Base-by-base conservation (phyloP, 148 eudicot species). In the Rhododendron vialii region DNA sequence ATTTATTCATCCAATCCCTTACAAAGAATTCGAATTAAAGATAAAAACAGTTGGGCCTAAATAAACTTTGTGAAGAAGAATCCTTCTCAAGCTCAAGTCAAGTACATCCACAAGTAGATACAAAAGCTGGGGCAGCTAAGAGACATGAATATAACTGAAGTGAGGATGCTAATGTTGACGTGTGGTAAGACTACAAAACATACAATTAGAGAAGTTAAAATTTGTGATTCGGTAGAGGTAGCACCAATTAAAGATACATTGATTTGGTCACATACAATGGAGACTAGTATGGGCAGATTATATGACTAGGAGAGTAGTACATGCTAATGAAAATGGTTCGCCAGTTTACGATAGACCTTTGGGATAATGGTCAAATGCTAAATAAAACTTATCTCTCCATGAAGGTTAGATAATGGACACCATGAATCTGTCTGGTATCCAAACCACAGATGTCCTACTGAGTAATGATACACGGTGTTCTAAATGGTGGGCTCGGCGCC, bases 261-360 rank as follows among this genome's bases (percentile, higher is more conserved):
- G 75, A 4, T 28, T 69, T 28, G 2, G 5, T 69, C 17, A 28
- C 14, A 28, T 69, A 13, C 35, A 69, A 30, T 28, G 35, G 15
- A 69, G 33, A 30, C 38, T 69, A 69, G 14, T 12, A 69, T 5
- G 3, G 14, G 36, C 75, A 28, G 75, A 69, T 75, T 55, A 17
- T 80, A 53, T 30, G 83, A 81, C 24, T 51, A 14, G 45, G 43
- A 28, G 38, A 30, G 20, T 50, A 30, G 65, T n/a, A 53, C 36
- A 81, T 81, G 63, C 82, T 51, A 50, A n/a, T 7, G 6, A 80
- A 51, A 80, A 80, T 80, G 61, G 63, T 50, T 80, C n/a, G 5
- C 61, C 30, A 28, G 30, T 51, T 80, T 80, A 30, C 28, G 22
- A 53, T 28, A 1, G 9, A 20, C 26, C 41, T 81, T 33, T 55